phyloP scores from a whole-genome alignment of 2,329 filamentous ascomycete species.

The Sclerotinia nivalis region DNA sequence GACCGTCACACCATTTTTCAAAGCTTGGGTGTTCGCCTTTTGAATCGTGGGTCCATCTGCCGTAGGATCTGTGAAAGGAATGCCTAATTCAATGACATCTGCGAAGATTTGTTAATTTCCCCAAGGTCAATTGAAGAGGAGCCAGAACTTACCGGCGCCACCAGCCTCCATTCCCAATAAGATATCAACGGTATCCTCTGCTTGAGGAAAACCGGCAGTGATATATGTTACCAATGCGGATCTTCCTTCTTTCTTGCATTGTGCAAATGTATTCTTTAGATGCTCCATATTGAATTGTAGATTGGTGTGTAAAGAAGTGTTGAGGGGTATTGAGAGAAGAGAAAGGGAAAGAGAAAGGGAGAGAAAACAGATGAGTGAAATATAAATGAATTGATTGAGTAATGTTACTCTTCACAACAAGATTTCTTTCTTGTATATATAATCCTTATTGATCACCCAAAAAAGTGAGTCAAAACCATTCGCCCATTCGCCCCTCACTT shows the following conservation, averaged over 20 bases:
- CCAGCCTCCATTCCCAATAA: slow-evolving; percentile 89
- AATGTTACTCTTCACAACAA: background rate
- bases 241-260: slow-evolving; percentile 55
- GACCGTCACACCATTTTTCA: slow-evolving; percentile 86
- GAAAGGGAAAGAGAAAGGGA: background rate
- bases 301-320: slow-evolving; percentile 25
- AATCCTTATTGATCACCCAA: slow-evolving; percentile 11
- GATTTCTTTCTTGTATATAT: slow-evolving; percentile 4
- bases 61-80: slow-evolving; percentile 97
- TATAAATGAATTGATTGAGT: background rate
- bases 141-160: slow-evolving; percentile 67
- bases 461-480: slow-evolving; percentile 1
- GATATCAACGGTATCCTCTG: slow-evolving; percentile 80
- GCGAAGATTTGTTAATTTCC: slow-evolving; percentile 23
- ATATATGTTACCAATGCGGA: slow-evolving; percentile 89
- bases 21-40: slow-evolving; percentile 86
- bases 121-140: background rate
- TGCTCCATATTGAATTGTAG: slow-evolving; percentile 44
- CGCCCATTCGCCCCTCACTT: slow-evolving; percentile 16
- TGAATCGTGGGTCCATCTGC: slow-evolving; percentile 97
- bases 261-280: slow-evolving; percentile 57
- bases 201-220: slow-evolving; percentile 85
- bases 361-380: background rate
- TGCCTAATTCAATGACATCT: slow-evolving; percentile 94
- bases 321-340: background rate